These are phyloP conservation scores for Tripidium arundinaceum DNA, from an alignment of 202 grass and related monocot genomes.

Conservation along the genomic window DNA sequence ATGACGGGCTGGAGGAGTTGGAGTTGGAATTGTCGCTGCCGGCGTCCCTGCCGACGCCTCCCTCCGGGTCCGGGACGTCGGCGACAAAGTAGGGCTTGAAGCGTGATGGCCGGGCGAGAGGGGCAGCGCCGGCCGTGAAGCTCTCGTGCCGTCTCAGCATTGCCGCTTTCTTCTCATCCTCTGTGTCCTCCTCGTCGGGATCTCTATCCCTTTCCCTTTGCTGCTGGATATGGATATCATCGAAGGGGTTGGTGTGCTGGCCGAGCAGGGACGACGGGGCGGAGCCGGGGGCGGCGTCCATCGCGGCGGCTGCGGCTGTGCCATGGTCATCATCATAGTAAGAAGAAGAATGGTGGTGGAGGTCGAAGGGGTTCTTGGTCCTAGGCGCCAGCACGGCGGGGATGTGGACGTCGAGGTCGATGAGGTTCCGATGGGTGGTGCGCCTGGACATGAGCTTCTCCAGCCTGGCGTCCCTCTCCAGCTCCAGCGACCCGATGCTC, in stretches of 20 bases:
- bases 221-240: neutral
- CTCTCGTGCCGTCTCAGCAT: constrained; percentile 68
- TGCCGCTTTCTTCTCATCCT: neutral
- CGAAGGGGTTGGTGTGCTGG: constrained; percentile 42
- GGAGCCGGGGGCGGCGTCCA: constrained; percentile 18
- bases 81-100: constrained; percentile 68
- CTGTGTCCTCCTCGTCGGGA: neutral
- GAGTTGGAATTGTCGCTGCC: constrained; percentile 20
- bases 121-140: constrained; percentile 52
- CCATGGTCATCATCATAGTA: neutral
- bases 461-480: constrained; percentile 63
- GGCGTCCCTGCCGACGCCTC: constrained; percentile 4
- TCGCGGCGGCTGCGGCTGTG: neutral
- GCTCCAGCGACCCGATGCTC: constrained; percentile 68
- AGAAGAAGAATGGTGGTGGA: neutral
- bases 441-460: constrained; percentile 69
- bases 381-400: neutral
- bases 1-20: constrained; percentile 10
- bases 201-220: neutral
- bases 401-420: constrained; percentile 54
- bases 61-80: constrained; percentile 17
- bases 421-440: constrained; percentile 46
- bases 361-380: constrained; percentile 49
- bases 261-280: constrained; percentile 54
- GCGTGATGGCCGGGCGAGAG: constrained; percentile 25